Evolutionary conservation across 768 basidiomycete species (phyloP).

Genomic region (Galerina sulciceps): DNA sequence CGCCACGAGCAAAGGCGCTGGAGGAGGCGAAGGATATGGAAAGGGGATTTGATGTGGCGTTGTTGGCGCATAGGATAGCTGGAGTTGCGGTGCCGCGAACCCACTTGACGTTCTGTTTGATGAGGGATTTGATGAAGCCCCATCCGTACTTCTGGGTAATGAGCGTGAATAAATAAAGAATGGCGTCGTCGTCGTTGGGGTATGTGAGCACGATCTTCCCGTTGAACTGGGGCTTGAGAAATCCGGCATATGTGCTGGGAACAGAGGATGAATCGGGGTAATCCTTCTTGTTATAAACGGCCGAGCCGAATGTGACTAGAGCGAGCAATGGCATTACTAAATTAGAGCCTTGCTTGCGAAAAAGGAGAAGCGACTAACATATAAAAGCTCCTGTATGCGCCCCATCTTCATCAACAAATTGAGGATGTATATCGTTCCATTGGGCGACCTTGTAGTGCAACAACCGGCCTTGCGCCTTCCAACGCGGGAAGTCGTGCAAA

Average conservation of each 20-base stretch:
- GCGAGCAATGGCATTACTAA: no score
- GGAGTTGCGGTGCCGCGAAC: constrained; percentile 28
- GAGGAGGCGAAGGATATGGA: constrained; percentile 24
- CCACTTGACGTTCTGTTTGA: constrained; percentile 22
- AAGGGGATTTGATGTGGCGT: constrained; percentile 7
- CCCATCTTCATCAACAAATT: constrained; percentile 28
- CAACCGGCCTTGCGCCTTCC: constrained; percentile 23
- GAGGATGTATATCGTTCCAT: constrained; percentile 27
- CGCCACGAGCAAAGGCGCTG: constrained; percentile 16
- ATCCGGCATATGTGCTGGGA: constrained; percentile 15
- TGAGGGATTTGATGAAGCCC: constrained; percentile 19
- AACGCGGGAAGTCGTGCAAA: constrained; percentile 25
- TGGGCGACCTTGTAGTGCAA: constrained; percentile 25
- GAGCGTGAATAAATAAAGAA: constrained; percentile 26
- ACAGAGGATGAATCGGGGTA: constrained; percentile 9
- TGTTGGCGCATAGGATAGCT: constrained; percentile 17
- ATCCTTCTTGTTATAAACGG: constrained; percentile 20
- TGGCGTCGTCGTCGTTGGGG: constrained; percentile 32
- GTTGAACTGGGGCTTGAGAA: constrained; percentile 16
- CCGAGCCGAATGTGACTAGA: constrained; percentile 23
- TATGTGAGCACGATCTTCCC: constrained; percentile 25
- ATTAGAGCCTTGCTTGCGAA: neutral
- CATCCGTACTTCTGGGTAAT: constrained; percentile 28
- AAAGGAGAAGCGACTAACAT: constrained; percentile 15
- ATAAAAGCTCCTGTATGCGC: constrained; percentile 26